Conservation (phyloP, 2,329 filamentous ascomycete genomes). For the Clonostachys rhizophaga region DNA sequence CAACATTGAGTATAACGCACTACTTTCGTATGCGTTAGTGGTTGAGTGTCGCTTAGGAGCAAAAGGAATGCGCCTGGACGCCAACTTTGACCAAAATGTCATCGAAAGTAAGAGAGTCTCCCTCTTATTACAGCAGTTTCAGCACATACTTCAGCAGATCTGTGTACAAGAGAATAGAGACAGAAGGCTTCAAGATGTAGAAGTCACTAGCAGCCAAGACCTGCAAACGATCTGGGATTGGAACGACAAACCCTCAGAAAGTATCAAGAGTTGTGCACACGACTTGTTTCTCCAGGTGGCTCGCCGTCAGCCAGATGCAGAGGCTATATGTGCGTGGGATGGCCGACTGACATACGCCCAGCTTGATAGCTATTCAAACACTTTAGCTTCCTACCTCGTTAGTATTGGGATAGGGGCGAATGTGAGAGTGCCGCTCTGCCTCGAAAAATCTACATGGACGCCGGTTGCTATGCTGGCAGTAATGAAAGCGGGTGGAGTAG, state of each 20-base stretch:
- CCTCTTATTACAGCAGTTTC: too few species aligned
- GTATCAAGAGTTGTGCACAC: not conserved
- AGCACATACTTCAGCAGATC: too few species aligned
- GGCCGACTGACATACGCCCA: constrained; percentile 16
- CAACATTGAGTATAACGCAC: too few species aligned
- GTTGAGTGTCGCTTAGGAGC: too few species aligned
- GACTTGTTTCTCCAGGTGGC: not conserved
- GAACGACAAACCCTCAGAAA: not conserved
- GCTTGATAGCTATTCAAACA: constrained; percentile 8
- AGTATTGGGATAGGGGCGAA: constrained; percentile 11
- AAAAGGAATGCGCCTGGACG: too few species aligned
- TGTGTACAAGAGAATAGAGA: too few species aligned
- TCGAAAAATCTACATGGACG: constrained; percentile 27
- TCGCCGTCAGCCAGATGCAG: constrained; percentile 13
- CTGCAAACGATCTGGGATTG: not conserved
- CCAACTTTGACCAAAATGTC: too few species aligned
- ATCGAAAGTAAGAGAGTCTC: too few species aligned
- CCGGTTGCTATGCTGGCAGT: constrained; percentile 22
- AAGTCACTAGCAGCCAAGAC: constrained; percentile 6
- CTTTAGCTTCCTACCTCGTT: constrained; percentile 6
- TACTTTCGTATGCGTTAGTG: too few species aligned
- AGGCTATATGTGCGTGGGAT: constrained; percentile 37
- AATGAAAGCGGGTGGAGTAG: not conserved
- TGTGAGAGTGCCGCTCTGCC: constrained; percentile 19
- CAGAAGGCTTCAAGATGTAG: too few species aligned